These are phyloP conservation scores for Akanthomyces lecanii DNA, from an alignment of 2,329 filamentous ascomycete species.

Conservation along the genomic window DNA sequence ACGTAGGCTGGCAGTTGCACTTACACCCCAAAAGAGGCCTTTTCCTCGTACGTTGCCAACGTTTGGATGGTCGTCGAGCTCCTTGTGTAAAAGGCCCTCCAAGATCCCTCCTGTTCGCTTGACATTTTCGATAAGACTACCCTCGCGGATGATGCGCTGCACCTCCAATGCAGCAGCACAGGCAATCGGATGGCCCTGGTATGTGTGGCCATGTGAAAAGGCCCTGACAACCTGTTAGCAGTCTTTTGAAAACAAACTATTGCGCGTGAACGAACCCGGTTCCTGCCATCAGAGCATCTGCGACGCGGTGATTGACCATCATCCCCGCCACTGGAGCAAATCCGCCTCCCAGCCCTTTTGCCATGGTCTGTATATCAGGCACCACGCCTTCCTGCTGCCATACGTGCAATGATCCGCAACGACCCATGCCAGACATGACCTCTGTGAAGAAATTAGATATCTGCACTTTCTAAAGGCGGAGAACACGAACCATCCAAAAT, in stretches of 20 bases:
- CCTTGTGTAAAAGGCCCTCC: constrained; percentile 20
- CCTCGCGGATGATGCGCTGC: constrained; percentile 42
- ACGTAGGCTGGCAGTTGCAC: background rate
- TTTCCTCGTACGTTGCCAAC: constrained; percentile 30
- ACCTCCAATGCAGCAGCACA: constrained; percentile 28
- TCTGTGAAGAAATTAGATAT: constrained; percentile 37
- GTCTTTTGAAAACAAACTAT: background rate
- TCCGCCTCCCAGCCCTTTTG: constrained; percentile 63
- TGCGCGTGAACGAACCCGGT: constrained; percentile 22
- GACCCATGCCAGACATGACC: constrained; percentile 65
- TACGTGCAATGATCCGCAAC: constrained; percentile 55
- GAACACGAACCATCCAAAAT: constrained; percentile 50
- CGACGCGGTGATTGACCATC: constrained; percentile 49
- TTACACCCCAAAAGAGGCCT: constrained; percentile 29
- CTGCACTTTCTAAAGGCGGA: background rate
- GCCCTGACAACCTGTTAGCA: constrained; percentile 8
- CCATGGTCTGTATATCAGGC: constrained; percentile 63
- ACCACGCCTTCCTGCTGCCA: constrained; percentile 56
- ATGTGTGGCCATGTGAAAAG: constrained; percentile 26
- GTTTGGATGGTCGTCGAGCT: constrained; percentile 24
- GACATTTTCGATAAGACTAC: constrained; percentile 23
- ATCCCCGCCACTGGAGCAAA: constrained; percentile 59
- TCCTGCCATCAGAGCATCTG: constrained; percentile 38
- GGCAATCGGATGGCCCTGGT: constrained; percentile 26
- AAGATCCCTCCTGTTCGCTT: constrained; percentile 18